These are phyloP conservation scores for Bocquillonia castaneifolia DNA, from an alignment of 441 rosid species.

Conservation along the genomic window DNA sequence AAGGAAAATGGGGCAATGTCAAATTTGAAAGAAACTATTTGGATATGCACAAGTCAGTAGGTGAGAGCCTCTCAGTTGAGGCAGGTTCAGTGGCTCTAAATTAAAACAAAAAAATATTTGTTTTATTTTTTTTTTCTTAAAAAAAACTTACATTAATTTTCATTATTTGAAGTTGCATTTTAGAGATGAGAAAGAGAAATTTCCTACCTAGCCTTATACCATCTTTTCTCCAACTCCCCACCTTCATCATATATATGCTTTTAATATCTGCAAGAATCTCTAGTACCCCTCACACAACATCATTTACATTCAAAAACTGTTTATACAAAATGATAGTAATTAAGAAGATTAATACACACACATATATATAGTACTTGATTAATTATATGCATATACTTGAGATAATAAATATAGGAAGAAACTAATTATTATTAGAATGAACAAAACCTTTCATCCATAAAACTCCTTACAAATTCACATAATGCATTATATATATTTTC, in stretches of 20 bases:
- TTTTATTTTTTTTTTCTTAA: too few relatives aligned
- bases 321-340: neutral
- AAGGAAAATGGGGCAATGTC: constrained; percentile 10
- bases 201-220: constrained; percentile 29
- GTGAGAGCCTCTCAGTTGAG: constrained; percentile 26
- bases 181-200: constrained; percentile 14
- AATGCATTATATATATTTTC: constrained; percentile 6
- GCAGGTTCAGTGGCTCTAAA: constrained; percentile 22
- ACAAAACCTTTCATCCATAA: constrained; percentile 18
- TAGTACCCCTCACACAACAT: constrained; percentile 4
- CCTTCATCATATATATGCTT: constrained; percentile 16
- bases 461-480: constrained; percentile 29
- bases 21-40: constrained; percentile 9
- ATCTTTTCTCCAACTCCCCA: neutral
- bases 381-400: neutral
- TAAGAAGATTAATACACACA: neutral
- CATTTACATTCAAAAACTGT: constrained; percentile 15
- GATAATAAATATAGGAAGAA: neutral
- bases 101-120: neutral
- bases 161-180: neutral
- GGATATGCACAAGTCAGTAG: constrained; percentile 22
- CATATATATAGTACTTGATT: too few relatives aligned
- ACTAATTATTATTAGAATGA: constrained; percentile 7
- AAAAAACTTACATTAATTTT: neutral
- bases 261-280: constrained; percentile 20